Base-by-base conservation (phyloP, 176 grass and related monocot species). In the Juncus effusus region DNA sequence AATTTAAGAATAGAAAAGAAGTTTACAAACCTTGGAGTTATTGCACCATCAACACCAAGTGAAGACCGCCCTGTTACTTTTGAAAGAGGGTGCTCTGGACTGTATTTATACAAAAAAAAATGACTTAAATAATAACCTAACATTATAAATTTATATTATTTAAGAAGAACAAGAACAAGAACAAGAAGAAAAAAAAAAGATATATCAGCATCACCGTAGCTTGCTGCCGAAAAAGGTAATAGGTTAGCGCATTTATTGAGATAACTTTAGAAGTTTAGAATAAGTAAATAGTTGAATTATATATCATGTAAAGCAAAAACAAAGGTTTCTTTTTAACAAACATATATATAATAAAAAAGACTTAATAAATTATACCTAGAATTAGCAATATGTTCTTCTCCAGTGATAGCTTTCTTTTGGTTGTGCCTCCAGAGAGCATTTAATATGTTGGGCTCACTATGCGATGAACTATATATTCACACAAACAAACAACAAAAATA, bases 371-470 rank as follows among this genome's bases (percentile, higher is more conserved):
- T 37, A 77, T 81, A 93, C 95, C 95, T 99, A 66, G 83, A 93
- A 80, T 88, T 93, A 84, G 85, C 78, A 60, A 82, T 78, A 37
- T 51, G 60, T 36, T 85, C 69, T 76, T 99, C 89, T 78, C 89
- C 90, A 49, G 83, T 75, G 76, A 93, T 82, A 84, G 80, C 85
- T 90, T 76, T 99, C 65, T 75, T 82, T 52, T 85, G 85, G 76
- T 77, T 93, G 45, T 67, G 82, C 68, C 89, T 83, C 80, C 85
- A 84, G 70, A 90, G 81, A 61, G 80, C 83, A 79, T 99, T 99
- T 69, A 83, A 83, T 78, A 99, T 99, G 55, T 99, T 87, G 37
- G 95, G 83, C 81, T 99, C 95, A 73, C 95, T 99, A 76, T 90
- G 90, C 69, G 95, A 99, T 39, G 78, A 81, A 83, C 95, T 99